Evolutionary conservation across 441 rosid species (phyloP).

Genomic region (Jatropha podagrica): DNA sequence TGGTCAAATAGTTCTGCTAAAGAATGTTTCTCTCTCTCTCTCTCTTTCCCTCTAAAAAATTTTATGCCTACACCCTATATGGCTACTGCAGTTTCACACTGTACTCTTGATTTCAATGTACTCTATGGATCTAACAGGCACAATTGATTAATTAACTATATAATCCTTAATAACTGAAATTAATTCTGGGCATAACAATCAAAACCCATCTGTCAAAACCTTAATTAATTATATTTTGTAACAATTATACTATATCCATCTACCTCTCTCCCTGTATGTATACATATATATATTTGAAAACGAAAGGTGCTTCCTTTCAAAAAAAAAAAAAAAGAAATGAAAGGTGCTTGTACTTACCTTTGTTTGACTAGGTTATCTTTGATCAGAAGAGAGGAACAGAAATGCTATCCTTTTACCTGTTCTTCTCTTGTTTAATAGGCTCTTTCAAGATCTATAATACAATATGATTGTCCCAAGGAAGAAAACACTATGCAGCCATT

Average conservation of each 20-base stretch:
- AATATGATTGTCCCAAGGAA: constrained; percentile 29
- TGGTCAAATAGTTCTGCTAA: constrained; percentile 25
- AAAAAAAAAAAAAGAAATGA: background rate
- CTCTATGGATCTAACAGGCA: constrained; percentile 10
- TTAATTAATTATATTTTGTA: background rate
- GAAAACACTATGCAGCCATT: constrained; percentile 26
- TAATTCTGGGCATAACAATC: background rate
- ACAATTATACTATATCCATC: background rate
- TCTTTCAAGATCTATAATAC: constrained; percentile 33
- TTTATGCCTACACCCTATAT: background rate
- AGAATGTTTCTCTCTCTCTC: background rate
- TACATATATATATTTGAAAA: background rate
- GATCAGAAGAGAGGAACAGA: constrained; percentile 13
- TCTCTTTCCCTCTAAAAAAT: constrained; percentile 5
- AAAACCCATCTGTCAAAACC: background rate
- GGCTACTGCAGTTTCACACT: background rate
- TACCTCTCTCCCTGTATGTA: no score
- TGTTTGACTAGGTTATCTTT: constrained; percentile 24
- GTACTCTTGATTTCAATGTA: constrained; percentile 1
- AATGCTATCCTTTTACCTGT: background rate
- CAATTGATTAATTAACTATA: background rate
- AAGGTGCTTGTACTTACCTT: constrained; percentile 13
- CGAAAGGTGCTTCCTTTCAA: background rate
- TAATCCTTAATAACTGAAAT: background rate
- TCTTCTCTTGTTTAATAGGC: constrained; percentile 18